phyloP scores from a whole-genome alignment of 768 basidiomycete genomes.

The Phylloporus scabripes region DNA sequence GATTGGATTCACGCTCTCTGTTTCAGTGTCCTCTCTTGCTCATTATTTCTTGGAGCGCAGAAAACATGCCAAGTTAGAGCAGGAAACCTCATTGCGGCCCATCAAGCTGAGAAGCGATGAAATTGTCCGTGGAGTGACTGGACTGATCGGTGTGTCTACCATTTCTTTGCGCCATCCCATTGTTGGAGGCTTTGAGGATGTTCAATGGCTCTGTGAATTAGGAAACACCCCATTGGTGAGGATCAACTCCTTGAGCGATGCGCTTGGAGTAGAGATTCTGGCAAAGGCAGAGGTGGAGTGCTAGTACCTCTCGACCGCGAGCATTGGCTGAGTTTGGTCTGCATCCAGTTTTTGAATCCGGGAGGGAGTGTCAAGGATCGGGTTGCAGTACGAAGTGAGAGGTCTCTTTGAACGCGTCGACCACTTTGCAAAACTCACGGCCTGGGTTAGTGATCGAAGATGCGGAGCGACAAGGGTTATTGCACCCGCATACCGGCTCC shows the following conservation, averaged over 20 bases:
- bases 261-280: constrained; percentile 88
- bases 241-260: constrained; percentile 87
- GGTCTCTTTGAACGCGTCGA: neutral
- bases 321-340: constrained; percentile 40
- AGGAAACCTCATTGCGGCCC: constrained; percentile 41
- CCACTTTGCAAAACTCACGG: neutral
- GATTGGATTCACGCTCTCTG: constrained; percentile 70
- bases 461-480: constrained; percentile 76
- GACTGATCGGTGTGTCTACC: constrained; percentile 64
- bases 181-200: neutral
- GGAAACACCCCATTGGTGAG: constrained; percentile 93
- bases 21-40: constrained; percentile 62
- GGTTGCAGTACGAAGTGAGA: constrained; percentile 84
- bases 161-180: neutral
- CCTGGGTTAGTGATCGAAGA: constrained; percentile 77
- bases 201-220: constrained; percentile 24
- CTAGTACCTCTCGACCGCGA: neutral
- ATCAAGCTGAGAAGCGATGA: constrained; percentile 75
- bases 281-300: constrained; percentile 84
- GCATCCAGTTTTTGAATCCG: constrained; percentile 81
- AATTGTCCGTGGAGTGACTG: constrained; percentile 72
- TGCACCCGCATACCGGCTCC: constrained; percentile 83
- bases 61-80: constrained; percentile 32
- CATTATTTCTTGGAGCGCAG: constrained; percentile 48
- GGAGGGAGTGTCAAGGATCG: constrained; percentile 98